Evolutionary conservation across 2,329 filamentous ascomycete species (phyloP), one percentile per base, ranked within the genome.

Genomic region (Ophiostoma novo-ulmi): DNA sequence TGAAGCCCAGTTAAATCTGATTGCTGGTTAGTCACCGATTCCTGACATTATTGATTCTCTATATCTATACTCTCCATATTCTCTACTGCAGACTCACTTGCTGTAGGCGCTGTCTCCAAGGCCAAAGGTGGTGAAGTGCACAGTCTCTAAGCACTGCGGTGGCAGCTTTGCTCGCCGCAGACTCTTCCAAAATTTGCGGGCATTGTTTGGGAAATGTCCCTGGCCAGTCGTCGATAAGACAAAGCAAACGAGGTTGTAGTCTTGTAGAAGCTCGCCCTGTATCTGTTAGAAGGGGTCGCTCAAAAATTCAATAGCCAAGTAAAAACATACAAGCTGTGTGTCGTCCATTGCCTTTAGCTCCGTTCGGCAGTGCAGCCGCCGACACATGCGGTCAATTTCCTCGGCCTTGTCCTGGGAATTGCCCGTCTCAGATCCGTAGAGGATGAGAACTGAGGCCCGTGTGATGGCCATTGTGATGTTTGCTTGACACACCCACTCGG

Each of bases 341-440:
- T 85, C 84, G 77, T 97, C 88, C 80, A 98, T 87, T 78, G 94
- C 92, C 71, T 88, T 86, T 35, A 97, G 88, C 69, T 86, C 85
- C 31, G 90, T 91, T 73, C 85, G 80, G 79, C 98, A 97, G 76
- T 89, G 92, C 71, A 97, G 81, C 41, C 94, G 86, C 80, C 94
- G 89, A 48, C 88, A 86, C 74, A 92, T 80, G 58, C 89, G 85
- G 55, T 90, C 92, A 73, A 98, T 82, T 78, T 97, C 93, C 76
- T 93, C 89, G 26, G 95, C 94, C 73, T 94, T 87, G 80, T 98
- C 94, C 80, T 97, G 92, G 70, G 93, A 90, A 77, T 95, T 97
- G 71, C 95, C 95, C 31, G 94, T 98, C 82, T 99, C 95, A 55
- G 94, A 96, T 70, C 93, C 95, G 80, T 97, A 99, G 44, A 97